A percentile compares a stretch with the other conserved stretches of the same genome.
These are phyloP conservation scores for Leccinum holopus DNA, from an alignment of 1,284 basidiomycete genomes.

Conservation along the genomic window DNA sequence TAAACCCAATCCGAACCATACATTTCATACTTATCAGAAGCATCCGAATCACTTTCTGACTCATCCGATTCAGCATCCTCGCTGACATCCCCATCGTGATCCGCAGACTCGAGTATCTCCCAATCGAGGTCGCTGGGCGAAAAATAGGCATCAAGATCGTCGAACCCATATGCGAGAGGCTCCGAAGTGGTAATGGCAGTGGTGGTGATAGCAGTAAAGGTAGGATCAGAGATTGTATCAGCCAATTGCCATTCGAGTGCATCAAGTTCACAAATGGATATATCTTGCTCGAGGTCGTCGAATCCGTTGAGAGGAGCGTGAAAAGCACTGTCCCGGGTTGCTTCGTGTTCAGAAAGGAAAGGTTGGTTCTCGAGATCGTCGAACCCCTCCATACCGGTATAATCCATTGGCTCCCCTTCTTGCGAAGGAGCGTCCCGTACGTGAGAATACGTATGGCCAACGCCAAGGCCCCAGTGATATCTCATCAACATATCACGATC, in stretches of 20 bases:
- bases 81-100: background rate
- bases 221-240: background rate
- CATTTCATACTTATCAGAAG: background rate
- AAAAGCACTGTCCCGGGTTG: background rate
- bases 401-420: background rate
- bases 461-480: constrained; percentile 11
- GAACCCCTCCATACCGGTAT: background rate
- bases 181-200: background rate
- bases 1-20: background rate
- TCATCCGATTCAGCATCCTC: background rate
- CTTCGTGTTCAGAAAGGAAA: background rate
- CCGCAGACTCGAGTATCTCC: background rate
- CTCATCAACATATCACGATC: constrained; percentile 11
- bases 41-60: background rate
- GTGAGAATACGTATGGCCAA: constrained; percentile 8
- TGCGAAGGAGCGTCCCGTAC: background rate
- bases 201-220: background rate
- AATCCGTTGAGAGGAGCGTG: background rate
- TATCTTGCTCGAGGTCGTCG: background rate
- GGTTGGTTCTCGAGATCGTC: background rate
- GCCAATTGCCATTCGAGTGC: background rate
- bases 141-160: background rate
- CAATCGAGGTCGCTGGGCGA: background rate
- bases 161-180: background rate
- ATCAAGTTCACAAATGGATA: background rate